Evolutionary conservation across 805 yeast species (phyloP).

Genomic region (Starmerella geochares): DNA sequence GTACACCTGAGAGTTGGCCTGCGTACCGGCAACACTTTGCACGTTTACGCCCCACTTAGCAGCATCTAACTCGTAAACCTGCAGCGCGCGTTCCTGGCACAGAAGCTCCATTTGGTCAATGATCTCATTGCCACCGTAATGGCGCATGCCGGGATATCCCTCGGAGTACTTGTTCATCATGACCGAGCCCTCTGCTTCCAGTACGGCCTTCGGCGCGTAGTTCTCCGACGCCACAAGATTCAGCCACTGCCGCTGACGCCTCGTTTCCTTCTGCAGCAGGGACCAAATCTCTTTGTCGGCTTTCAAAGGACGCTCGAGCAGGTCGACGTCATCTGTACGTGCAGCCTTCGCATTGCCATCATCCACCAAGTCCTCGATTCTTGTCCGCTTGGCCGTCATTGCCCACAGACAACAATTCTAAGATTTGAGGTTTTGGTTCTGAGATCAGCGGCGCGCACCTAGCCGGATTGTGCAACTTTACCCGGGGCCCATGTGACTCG

Average conservation of each 20-base stretch:
- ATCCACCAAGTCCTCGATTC: slow-evolving; percentile 3
- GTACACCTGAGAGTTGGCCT: slow-evolving; percentile 94
- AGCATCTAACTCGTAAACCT: slow-evolving; percentile 69
- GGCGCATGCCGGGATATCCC: slow-evolving; percentile 98
- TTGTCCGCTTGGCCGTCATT: slow-evolving; percentile 1
- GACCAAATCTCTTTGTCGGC: slow-evolving; percentile 34
- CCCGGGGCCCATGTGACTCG: slow-evolving; percentile 4
- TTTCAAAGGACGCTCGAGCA: slow-evolving; percentile 10
- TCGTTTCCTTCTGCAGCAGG: slow-evolving; percentile 52
- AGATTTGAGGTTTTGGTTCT: no score
- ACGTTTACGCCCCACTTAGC: slow-evolving; percentile 96
- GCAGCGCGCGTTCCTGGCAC: slow-evolving; percentile 89
- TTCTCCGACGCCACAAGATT: slow-evolving; percentile 94
- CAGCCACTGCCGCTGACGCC: slow-evolving; percentile 84
- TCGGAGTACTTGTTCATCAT: slow-evolving; percentile 97
- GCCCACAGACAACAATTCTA: no score
- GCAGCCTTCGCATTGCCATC: not conserved
- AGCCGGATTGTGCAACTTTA: not conserved
- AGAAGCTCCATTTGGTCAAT: slow-evolving; percentile 85
- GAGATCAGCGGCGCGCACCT: not conserved
- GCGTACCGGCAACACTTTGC: slow-evolving; percentile 91
- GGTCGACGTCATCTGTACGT: not conserved
- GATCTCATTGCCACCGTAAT: slow-evolving; percentile 96
- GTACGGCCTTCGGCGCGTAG: slow-evolving; percentile 88
- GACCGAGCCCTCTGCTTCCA: slow-evolving; percentile 92